These are phyloP conservation scores for Fusarium transvaalense DNA, from an alignment of 2,329 filamentous ascomycete genomes.

Conservation along the genomic window DNA sequence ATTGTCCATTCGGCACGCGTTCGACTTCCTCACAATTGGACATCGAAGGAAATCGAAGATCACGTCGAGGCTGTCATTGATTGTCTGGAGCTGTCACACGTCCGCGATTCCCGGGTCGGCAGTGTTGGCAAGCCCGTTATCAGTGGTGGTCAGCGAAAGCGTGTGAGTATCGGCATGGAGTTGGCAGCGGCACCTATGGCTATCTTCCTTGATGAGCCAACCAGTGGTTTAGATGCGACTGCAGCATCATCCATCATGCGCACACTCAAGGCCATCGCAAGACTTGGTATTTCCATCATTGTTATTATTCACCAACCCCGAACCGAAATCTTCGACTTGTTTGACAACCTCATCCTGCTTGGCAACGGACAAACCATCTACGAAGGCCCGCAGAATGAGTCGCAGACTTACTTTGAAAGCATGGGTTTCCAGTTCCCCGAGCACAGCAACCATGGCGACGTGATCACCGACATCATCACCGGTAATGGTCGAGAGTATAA, in stretches of 20 bases:
- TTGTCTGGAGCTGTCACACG: slow-evolving; percentile 65
- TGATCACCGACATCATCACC: slow-evolving; percentile 72
- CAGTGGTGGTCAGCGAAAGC: slow-evolving; percentile 69
- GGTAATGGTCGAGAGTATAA: slow-evolving; percentile 68
- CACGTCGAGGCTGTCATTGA: slow-evolving; percentile 70
- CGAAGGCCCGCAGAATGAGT: slow-evolving; percentile 60
- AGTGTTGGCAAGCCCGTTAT: slow-evolving; percentile 64
- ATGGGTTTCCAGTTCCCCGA: slow-evolving; percentile 65
- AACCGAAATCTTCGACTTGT: slow-evolving; percentile 68
- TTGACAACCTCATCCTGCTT: slow-evolving; percentile 69
- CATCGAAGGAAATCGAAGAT: slow-evolving; percentile 60
- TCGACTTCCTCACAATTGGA: slow-evolving; percentile 65
- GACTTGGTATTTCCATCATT: slow-evolving; percentile 68
- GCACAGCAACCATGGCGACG: slow-evolving; percentile 67
- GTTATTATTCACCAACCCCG: slow-evolving; percentile 72
- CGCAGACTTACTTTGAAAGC: slow-evolving; percentile 63
- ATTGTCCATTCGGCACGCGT: slow-evolving; percentile 70
- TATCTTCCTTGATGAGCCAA: slow-evolving; percentile 67
- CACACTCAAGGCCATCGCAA: slow-evolving; percentile 65
- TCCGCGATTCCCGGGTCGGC: slow-evolving; percentile 65
- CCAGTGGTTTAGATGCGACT: slow-evolving; percentile 66
- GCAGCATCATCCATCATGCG: slow-evolving; percentile 68
- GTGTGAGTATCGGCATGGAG: slow-evolving; percentile 71
- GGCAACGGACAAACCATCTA: slow-evolving; percentile 68
- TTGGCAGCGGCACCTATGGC: slow-evolving; percentile 68